Conservation (phyloP, 2,329 filamentous ascomycete genomes). For the Nemania diffusa region DNA sequence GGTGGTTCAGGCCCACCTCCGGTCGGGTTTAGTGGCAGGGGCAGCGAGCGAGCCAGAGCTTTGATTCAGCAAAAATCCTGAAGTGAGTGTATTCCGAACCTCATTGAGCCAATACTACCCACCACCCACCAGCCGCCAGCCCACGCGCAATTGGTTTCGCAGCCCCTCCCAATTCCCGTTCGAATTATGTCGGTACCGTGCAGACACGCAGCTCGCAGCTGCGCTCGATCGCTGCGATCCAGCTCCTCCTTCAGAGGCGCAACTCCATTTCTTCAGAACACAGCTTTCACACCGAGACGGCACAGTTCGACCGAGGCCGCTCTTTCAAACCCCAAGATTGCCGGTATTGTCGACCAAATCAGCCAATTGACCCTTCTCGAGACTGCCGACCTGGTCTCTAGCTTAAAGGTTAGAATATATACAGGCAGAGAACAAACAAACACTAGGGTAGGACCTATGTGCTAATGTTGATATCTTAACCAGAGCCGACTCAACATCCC, state of each 20-base stretch:
- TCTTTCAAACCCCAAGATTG: conserved; percentile 84
- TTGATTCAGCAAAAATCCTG: conserved; percentile 45
- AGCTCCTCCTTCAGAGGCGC: conserved; percentile 59
- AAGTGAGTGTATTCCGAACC: conserved; percentile 40
- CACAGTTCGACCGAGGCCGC: conserved; percentile 87
- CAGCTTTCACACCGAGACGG: conserved; percentile 70
- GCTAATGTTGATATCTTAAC: conserved; percentile 35
- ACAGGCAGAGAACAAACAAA: conserved; percentile 1
- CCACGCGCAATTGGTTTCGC: conserved; percentile 30
- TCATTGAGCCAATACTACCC: conserved; percentile 27
- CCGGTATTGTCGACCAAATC: conserved; percentile 96
- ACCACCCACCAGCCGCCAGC: conserved; percentile 32
- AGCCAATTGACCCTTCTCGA: conserved; percentile 97
- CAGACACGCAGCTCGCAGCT: conserved; percentile 72
- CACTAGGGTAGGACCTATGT: background rate
- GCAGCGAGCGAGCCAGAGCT: conserved; percentile 34
- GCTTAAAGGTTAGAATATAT: conserved; percentile 79
- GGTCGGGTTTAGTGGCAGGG: conserved; percentile 16
- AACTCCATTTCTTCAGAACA: conserved; percentile 58
- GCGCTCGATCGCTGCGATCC: conserved; percentile 69
- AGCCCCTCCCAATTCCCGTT: conserved; percentile 26
- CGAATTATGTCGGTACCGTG: conserved; percentile 70
- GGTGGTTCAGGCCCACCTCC: conserved; percentile 21
- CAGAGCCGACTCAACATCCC: conserved; percentile 96
- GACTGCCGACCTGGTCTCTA: conserved; percentile 94